phyloP scores from a whole-genome alignment of 2,329 filamentous ascomycete genomes.

The Aaosphaeria pasadenensis region DNA sequence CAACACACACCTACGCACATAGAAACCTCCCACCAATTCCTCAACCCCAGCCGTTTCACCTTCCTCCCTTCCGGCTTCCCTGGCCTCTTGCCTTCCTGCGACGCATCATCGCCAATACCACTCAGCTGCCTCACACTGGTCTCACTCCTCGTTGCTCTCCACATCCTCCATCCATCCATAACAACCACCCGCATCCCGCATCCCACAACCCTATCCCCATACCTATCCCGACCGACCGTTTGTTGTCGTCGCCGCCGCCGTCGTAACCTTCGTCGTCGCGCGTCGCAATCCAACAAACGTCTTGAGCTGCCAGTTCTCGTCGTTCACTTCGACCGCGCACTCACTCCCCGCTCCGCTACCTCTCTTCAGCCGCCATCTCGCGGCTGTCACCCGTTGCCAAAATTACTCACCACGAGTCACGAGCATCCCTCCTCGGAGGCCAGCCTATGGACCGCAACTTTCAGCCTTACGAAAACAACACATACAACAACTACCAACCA shows the following conservation, averaged over 20 bases:
- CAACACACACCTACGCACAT: too few relatives aligned
- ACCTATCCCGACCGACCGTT: too few relatives aligned
- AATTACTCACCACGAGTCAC: conserved; percentile 56
- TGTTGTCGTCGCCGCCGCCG: too few relatives aligned
- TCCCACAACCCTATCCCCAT: not conserved
- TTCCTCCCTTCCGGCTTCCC: not conserved
- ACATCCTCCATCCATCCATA: conserved; percentile 16
- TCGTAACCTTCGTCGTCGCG: not conserved
- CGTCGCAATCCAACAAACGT: not conserved
- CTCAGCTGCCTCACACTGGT: conserved; percentile 22
- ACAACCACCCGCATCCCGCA: conserved; percentile 1
- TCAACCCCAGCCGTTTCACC: conserved; percentile 15
- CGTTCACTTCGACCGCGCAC: conserved; percentile 4
- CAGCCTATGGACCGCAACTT: conserved; percentile 52
- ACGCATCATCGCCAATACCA: conserved; percentile 1
- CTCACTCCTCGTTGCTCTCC: conserved; percentile 21
- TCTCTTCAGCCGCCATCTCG: conserved; percentile 28
- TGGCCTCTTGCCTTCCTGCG: not conserved
- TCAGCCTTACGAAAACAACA: conserved; percentile 36
- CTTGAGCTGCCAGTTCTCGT: not conserved
- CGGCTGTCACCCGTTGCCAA: conserved; percentile 42
- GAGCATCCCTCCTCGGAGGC: conserved; percentile 59
- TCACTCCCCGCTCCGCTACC: conserved; percentile 13
- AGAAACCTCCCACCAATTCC: conserved; percentile 1
- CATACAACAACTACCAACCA: conserved; percentile 6